Conservation (phyloP, 1,284 basidiomycete genomes). For the Cerioporus squamosus region DNA sequence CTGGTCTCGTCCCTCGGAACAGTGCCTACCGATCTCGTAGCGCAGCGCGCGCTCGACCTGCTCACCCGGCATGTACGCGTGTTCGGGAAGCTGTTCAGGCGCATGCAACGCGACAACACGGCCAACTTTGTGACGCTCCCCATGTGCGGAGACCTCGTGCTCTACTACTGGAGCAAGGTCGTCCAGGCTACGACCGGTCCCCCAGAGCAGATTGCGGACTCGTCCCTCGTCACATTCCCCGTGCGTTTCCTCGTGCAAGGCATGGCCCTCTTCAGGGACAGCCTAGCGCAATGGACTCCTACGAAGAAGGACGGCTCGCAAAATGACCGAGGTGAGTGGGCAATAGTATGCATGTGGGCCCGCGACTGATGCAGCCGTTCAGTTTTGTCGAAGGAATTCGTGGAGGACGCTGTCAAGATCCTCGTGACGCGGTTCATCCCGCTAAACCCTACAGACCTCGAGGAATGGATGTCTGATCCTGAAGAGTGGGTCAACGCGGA, state of each 20-base stretch:
- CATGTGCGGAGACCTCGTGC: conserved; percentile 63
- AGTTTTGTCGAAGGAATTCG: conserved; percentile 79
- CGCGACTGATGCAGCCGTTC: not conserved
- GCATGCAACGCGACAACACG: conserved; percentile 66
- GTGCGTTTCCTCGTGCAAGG: conserved; percentile 85
- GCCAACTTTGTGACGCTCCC: conserved; percentile 67
- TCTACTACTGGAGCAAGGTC: conserved; percentile 81
- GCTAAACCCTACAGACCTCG: conserved; percentile 77
- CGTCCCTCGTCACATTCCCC: conserved; percentile 60
- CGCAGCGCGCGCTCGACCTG: conserved; percentile 49
- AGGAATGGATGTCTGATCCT: conserved; percentile 81
- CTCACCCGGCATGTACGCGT: conserved; percentile 69
- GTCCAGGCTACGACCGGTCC: conserved; percentile 64
- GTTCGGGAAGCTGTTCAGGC: conserved; percentile 79
- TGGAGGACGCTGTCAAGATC: conserved; percentile 78
- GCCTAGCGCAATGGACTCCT: conserved; percentile 73
- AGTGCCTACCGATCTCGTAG: conserved; percentile 32
- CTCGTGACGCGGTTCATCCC: conserved; percentile 85
- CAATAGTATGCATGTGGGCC: not conserved
- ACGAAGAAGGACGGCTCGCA: conserved; percentile 58
- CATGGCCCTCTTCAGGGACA: conserved; percentile 89
- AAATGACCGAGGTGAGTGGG: conserved; percentile 57
- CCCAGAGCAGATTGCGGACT: conserved; percentile 57
- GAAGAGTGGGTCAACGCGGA: conserved; percentile 91
- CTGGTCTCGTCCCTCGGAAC: conserved; percentile 40